Percentiles rank a stretch among this genome's conserved stretches.
phyloP scores from a whole-genome alignment of 306 rosid genomes.

The Rubus parviflorus region DNA sequence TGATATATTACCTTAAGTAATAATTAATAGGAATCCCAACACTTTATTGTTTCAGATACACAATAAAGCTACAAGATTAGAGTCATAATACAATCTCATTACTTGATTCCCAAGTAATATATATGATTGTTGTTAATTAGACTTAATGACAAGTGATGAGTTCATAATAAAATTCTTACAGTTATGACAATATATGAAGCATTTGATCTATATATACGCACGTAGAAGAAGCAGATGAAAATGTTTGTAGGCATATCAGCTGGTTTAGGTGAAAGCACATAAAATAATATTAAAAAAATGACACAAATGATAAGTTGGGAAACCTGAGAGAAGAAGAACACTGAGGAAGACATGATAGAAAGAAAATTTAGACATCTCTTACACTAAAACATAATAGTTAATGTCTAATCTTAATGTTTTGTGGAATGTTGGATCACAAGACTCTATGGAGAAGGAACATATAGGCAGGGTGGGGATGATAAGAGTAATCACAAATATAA shows the following conservation, averaged over 20 bases:
- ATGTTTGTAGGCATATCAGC: no score
- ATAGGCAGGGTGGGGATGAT: neutral
- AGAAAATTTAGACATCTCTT: neutral
- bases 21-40: no score
- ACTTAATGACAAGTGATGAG: no score
- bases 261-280: neutral
- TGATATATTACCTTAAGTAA: no score
- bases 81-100: no score
- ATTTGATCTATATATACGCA: neutral
- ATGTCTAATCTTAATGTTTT: neutral
- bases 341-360: neutral
- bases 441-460: neutral
- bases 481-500: neutral
- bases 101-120: no score
- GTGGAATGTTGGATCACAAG: neutral
- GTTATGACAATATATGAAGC: no score
- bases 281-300: neutral
- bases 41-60: no score
- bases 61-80: no score
- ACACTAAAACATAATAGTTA: neutral
- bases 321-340: slow-evolving; percentile 10
- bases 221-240: no score
- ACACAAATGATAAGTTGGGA: neutral
- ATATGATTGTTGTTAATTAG: no score
- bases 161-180: no score